Evolutionary conservation across 2,329 filamentous ascomycete species (phyloP).

Genomic region (Diaporthe helianthi): DNA sequence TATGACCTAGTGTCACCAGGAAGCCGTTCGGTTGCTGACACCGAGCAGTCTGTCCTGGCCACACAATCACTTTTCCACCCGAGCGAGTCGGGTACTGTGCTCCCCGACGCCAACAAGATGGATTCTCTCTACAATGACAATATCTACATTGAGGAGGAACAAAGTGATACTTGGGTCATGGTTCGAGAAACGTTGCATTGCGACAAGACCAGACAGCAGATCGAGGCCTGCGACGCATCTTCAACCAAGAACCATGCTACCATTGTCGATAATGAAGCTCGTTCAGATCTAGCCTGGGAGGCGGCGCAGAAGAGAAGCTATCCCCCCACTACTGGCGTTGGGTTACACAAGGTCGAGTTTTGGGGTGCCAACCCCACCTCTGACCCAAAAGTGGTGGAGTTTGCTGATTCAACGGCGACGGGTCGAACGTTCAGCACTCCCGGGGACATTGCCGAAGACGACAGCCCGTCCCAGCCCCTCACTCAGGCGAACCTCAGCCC

Average conservation of each 20-base stretch:
- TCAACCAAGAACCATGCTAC: background rate
- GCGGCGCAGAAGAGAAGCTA: background rate
- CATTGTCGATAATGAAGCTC: background rate
- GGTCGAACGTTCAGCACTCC: constrained; percentile 8
- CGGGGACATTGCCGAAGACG: background rate
- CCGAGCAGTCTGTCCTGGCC: background rate
- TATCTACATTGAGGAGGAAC: background rate
- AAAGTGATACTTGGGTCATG: background rate
- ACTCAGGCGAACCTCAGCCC: background rate
- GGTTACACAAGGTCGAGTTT: background rate
- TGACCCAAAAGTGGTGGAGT: background rate
- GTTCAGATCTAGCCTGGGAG: background rate
- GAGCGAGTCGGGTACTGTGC: background rate
- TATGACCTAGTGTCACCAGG: background rate
- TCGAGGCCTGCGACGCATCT: background rate
- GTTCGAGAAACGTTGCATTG: background rate
- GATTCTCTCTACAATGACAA: background rate
- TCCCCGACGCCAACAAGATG: background rate
- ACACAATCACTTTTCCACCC: background rate
- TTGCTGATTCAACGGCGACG: background rate
- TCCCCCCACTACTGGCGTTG: background rate
- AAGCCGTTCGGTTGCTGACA: background rate
- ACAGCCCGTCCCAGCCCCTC: background rate
- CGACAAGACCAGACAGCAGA: background rate
- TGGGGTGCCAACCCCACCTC: background rate